Percentiles rank a stretch among this genome's conserved stretches.
Evolutionary conservation across 768 basidiomycete species (phyloP).

Genomic region (Crucibulum laeve): DNA sequence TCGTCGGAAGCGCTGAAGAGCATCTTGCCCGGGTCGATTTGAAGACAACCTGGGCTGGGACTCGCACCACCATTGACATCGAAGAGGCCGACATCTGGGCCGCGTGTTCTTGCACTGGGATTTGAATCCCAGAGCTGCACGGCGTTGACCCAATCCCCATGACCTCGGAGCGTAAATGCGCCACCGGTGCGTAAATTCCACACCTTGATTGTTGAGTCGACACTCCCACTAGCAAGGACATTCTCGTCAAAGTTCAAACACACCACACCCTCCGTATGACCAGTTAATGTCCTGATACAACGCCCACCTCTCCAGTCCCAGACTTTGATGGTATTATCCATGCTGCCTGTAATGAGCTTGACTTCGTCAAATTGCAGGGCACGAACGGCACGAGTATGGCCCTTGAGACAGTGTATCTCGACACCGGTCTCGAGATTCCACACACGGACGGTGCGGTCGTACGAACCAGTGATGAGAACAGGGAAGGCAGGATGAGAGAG

Average conservation of each 20-base stretch:
- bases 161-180: constrained; percentile 90
- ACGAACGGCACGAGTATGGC: constrained; percentile 89
- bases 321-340: constrained; percentile 93
- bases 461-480: constrained; percentile 95
- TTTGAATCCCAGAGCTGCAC: constrained; percentile 88
- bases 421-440: constrained; percentile 96
- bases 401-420: constrained; percentile 77
- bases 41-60: constrained; percentile 29
- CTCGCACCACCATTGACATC: constrained; percentile 26
- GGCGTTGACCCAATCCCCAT: constrained; percentile 94
- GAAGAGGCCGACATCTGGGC: constrained; percentile 27
- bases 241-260: constrained; percentile 90
- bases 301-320: constrained; percentile 94
- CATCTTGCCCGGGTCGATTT: constrained; percentile 85
- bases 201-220: constrained; percentile 91
- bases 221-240: constrained; percentile 88
- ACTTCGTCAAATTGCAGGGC: constrained; percentile 94
- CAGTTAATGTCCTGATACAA: constrained; percentile 83
- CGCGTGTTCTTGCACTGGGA: constrained; percentile 22
- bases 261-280: constrained; percentile 89
- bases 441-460: constrained; percentile 89
- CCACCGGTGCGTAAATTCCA: constrained; percentile 92
- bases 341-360: constrained; percentile 92
- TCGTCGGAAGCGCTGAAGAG: constrained; percentile 97
- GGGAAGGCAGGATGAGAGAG: constrained; percentile 82